phyloP scores from a whole-genome alignment of 129 eudicot species.

The Gnaphalium uliginosum region DNA sequence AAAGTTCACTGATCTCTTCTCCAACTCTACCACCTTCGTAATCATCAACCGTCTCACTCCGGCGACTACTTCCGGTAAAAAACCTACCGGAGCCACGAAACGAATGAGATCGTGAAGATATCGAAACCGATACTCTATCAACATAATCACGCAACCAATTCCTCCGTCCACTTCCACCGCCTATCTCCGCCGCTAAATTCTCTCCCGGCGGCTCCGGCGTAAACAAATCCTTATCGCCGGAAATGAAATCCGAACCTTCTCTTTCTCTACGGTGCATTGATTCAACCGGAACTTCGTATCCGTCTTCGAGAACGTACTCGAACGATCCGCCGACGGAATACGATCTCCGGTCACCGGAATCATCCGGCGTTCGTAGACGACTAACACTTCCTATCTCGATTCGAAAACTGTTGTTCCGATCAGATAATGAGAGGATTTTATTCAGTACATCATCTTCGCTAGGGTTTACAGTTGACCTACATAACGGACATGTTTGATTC shows the following conservation, averaged over 20 bases:
- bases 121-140: conserved; percentile 56
- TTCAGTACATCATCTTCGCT: conserved; percentile 49
- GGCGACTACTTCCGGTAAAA: conserved; percentile 87
- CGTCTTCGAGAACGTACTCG: conserved; percentile 76
- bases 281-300: conserved; percentile 60
- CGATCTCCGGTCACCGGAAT: conserved; percentile 42
- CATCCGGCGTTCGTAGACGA: conserved; percentile 39
- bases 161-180: conserved; percentile 41
- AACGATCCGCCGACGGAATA: conserved; percentile 66
- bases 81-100: conserved; percentile 89
- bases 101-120: conserved; percentile 62
- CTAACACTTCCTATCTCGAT: conserved; percentile 80
- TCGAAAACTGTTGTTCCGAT: conserved; percentile 45
- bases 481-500: conserved; percentile 76
- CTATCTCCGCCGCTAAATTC: conserved; percentile 55
- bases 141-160: conserved; percentile 90
- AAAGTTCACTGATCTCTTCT: conserved; percentile 85
- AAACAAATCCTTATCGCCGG: conserved; percentile 58
- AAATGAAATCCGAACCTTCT: conserved; percentile 39
- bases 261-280: conserved; percentile 48
- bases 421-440: conserved; percentile 44
- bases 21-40: conserved; percentile 67
- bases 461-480: conserved; percentile 64
- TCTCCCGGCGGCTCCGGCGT: conserved; percentile 58
- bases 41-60: conserved; percentile 62